These are phyloP conservation scores for Potentilla sterilis DNA, from an alignment of 306 rosid species.

Conservation along the genomic window DNA sequence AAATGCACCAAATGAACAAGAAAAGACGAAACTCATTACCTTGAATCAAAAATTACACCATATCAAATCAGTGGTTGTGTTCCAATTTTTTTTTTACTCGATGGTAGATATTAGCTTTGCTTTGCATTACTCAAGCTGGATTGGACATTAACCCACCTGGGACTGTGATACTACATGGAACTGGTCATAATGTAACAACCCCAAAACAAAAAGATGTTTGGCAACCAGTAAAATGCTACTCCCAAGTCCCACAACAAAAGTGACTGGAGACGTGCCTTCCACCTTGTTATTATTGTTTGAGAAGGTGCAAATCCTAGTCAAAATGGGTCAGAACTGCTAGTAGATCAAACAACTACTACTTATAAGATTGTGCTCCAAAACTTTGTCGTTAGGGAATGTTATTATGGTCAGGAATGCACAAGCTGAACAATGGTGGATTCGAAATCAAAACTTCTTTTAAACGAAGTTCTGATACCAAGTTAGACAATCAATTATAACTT, in stretches of 20 bases:
- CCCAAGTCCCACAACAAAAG: background rate
- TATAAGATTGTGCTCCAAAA: background rate
- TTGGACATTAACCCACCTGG: constrained; percentile 12
- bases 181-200: constrained; percentile 4
- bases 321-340: background rate
- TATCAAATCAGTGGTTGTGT: background rate
- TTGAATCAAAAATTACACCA: constrained; percentile 9
- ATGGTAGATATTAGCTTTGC: background rate
- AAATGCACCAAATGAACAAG: constrained; percentile 16
- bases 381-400: background rate
- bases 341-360: background rate
- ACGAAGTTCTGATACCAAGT: background rate
- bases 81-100: background rate
- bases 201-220: constrained; percentile 6
- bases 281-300: background rate
- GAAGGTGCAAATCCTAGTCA: constrained; percentile 9
- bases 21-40: constrained; percentile 26
- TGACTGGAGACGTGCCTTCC: background rate
- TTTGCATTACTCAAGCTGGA: constrained; percentile 6
- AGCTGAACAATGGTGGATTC: background rate
- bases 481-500: background rate
- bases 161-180: constrained; percentile 8
- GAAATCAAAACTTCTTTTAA: background rate
- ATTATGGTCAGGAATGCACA: background rate
- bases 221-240: background rate